Evolutionary conservation across 805 yeast species (phyloP), one percentile per base, ranked within the genome.

Genomic region (Monosporozyma solicola): DNA sequence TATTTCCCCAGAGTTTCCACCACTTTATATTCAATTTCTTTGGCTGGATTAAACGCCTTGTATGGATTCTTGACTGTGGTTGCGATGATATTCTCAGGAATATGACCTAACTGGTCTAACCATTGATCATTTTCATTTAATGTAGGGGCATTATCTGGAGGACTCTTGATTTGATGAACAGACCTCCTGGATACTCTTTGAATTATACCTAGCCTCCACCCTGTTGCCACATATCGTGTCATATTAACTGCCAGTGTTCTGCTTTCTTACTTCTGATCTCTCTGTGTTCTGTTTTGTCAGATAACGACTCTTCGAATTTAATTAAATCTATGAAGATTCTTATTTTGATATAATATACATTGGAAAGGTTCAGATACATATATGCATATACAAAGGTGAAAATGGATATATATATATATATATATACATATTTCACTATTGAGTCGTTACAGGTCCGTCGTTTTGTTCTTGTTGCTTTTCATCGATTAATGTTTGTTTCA

Each of bases 41-140:
- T 24, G 37, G 31, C 22, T 9, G 41, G 33, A 13, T 49, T 29
- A 24, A 47, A 13, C 5, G 37, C 22, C 49, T 16, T 3, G 22
- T 20, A 39, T 2, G 43, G 43, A 25, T 39, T 22, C 15, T 22
- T 39, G 11, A 22, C 13, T 16, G 43, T 39, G 6, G 43, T 20
- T 20, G 43, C 27, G 11, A 20, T 9, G 31, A 1, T 31, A 39
- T 32, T 15, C 16, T 35, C 39, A 35, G 45, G 16, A 16, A 33
- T 16, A n/a, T 22, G 29, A 7, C 32, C 29, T 9, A 70, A 46
- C 29, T 59, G 53, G 25, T 66, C 64, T 24, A 75, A 57, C 79
- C 79, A 75, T 39, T 62, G 61, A 52, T 75, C 77, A 54, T 75
- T 75, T 47, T 73, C 77, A 3, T 67, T 55, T 15, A 70, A 71